Percentiles rank a stretch among this genome's conserved stretches.
Conservation (phyloP, 495 filamentous ascomycete species). For the Rhypophila decipiens region DNA sequence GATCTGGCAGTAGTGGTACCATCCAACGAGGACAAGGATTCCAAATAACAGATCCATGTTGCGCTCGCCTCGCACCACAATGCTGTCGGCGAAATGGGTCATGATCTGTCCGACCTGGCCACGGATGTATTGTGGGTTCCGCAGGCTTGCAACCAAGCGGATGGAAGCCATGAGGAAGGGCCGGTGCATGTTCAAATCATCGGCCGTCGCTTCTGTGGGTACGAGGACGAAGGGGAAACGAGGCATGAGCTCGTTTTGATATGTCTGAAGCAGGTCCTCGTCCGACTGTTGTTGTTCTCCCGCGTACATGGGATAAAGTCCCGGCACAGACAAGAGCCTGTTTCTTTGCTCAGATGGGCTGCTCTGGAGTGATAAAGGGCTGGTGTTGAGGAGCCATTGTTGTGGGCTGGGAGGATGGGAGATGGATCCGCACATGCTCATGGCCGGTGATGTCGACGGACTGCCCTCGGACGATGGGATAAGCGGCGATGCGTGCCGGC, state of each 20-base stretch:
- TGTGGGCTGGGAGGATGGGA: background rate
- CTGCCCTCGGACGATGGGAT: background rate
- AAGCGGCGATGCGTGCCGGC: no score
- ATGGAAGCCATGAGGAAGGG: constrained; percentile 32
- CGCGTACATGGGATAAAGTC: constrained; percentile 7
- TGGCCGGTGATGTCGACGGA: background rate
- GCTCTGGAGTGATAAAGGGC: background rate
- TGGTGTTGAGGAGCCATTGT: background rate
- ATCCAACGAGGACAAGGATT: constrained; percentile 41
- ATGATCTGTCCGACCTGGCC: constrained; percentile 32
- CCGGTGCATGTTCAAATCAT: constrained; percentile 13
- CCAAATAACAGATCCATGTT: constrained; percentile 46
- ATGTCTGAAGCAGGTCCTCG: constrained; percentile 29
- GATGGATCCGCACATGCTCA: constrained; percentile 10
- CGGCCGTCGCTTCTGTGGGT: constrained; percentile 16
- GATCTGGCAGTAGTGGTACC: constrained; percentile 36
- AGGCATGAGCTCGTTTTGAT: constrained; percentile 25
- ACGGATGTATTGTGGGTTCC: constrained; percentile 31
- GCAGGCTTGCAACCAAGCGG: constrained; percentile 32
- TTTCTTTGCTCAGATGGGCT: background rate
- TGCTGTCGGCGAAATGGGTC: constrained; percentile 31
- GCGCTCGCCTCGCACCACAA: constrained; percentile 40
- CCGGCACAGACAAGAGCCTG: constrained; percentile 16
- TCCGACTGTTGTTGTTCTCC: constrained; percentile 23
- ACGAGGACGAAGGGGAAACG: constrained; percentile 34